Evolutionary conservation across 2,329 filamentous ascomycete species (phyloP).

Genomic region (Tolypocladium endophyticum): DNA sequence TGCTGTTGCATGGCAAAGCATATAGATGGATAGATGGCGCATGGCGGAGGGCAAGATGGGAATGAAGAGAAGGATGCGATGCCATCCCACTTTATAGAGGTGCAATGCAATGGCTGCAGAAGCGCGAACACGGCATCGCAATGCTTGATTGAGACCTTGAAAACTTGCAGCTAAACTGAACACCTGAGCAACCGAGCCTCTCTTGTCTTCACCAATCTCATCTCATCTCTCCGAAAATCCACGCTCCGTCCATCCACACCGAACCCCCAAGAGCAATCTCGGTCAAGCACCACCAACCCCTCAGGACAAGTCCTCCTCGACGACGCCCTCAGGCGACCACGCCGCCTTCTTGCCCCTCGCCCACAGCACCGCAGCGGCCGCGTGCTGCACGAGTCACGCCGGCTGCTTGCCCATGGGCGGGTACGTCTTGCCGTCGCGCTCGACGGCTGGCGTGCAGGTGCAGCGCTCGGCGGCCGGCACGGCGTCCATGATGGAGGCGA

Average conservation of each 20-base stretch:
- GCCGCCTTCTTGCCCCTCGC: slow-evolving; percentile 15
- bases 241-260: not conserved
- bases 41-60: not conserved
- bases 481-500: slow-evolving; percentile 50
- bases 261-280: not conserved
- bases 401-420: slow-evolving; percentile 48
- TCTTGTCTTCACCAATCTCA: not conserved
- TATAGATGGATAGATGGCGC: not conserved
- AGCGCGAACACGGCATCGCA: not conserved
- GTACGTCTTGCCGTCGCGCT: slow-evolving; percentile 50
- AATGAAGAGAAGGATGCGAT: not conserved
- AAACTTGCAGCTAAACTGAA: not conserved
- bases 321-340: slow-evolving; percentile 18
- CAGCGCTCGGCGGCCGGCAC: slow-evolving; percentile 52
- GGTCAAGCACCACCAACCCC: not conserved
- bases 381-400: slow-evolving; percentile 23
- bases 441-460: slow-evolving; percentile 52
- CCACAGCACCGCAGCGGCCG: slow-evolving; percentile 18
- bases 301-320: slow-evolving; percentile 15
- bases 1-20: not conserved
- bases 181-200: not conserved
- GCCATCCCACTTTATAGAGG: not conserved
- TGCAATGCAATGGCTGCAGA: not conserved
- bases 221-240: not conserved
- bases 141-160: not conserved